Base-by-base conservation (phyloP, 208 protist genomes). In the Wallacemonas rigidus region DNA sequence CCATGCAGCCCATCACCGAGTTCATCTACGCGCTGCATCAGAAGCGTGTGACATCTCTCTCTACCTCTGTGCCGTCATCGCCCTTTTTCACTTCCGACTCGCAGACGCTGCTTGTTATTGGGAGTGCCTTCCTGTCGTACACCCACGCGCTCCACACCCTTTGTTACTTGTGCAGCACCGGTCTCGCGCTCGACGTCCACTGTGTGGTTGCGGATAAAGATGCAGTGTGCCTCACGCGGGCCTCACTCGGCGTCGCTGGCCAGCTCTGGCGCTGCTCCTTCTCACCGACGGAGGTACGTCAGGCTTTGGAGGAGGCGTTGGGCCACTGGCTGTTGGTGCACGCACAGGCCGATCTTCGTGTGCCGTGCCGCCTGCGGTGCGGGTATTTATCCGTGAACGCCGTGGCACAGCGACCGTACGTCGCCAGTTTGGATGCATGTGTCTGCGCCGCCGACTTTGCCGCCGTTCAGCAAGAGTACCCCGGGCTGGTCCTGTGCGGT, bases 261-360 rank as follows among this genome's bases (percentile, higher is more conserved):
- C 64, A 60, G 4, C 51, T 85, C 0, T 77, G 77, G 35, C 86
- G 88, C 60, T 88, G 78, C 70, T 76, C 83, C 2, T 75, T 78
- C 51, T 70, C 76, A 14, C 77, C 78, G n/a, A 45, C 58, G 4
- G 71, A 83, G 53, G 35, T 86, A 36, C 81, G 80, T 51, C 60
- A 47, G 11, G 85, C 76, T 2, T 12, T 93, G 43, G 85, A 93
- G 67, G 71, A 51, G 36, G 54, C 72, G n/a, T 39, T 90, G 12
- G 4, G 56, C 11, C 14, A 39, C 5, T 80, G 76, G 26, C 43
- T 84, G 26, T 50, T 83, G 15, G 41, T 4, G 14, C 9, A 15
- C 43, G 40, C 6, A 56, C 51, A 6, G 12, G 26, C 4, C 7
- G 60, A 14, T 12, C 60, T n/a, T 4, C 0, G 1, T 50, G 14